Conservation (phyloP, 2,329 filamentous ascomycete genomes). For the Cladosporium velox region DNA sequence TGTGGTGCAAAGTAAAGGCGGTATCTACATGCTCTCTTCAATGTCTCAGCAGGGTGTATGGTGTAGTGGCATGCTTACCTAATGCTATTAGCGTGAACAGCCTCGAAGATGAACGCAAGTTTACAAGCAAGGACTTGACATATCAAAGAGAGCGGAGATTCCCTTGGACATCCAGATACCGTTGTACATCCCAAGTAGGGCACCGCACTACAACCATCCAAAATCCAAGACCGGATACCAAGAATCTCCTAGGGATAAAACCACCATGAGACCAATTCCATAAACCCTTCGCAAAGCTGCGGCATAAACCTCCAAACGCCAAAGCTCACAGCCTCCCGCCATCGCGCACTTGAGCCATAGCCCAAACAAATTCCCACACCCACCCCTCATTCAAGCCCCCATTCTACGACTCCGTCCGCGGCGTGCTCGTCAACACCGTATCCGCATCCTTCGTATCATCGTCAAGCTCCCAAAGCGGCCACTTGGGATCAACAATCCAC, state of each 20-base stretch:
- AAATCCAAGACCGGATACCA: background rate
- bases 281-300: background rate
- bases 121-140: background rate
- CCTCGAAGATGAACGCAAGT: background rate
- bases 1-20: no score
- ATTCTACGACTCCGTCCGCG: constrained; percentile 16
- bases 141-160: background rate
- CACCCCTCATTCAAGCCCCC: constrained; percentile 10
- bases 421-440: constrained; percentile 10
- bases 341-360: constrained; percentile 1
- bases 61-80: no score
- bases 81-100: background rate
- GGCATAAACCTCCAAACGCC: background rate
- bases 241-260: background rate
- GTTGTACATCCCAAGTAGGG: background rate
- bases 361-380: constrained; percentile 15
- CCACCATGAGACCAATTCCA: background rate
- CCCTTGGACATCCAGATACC: background rate
- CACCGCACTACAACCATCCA: background rate
- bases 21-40: background rate
- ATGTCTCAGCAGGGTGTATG: background rate
- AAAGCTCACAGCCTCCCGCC: background rate
- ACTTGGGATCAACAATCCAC: constrained; percentile 36
- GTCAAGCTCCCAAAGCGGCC: constrained; percentile 32
- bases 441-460: constrained; percentile 21